Percentiles rank a stretch among this genome's conserved stretches.
phyloP scores from a whole-genome alignment of 2,329 filamentous ascomycete species.

The Chrysosporium keratinophilum region DNA sequence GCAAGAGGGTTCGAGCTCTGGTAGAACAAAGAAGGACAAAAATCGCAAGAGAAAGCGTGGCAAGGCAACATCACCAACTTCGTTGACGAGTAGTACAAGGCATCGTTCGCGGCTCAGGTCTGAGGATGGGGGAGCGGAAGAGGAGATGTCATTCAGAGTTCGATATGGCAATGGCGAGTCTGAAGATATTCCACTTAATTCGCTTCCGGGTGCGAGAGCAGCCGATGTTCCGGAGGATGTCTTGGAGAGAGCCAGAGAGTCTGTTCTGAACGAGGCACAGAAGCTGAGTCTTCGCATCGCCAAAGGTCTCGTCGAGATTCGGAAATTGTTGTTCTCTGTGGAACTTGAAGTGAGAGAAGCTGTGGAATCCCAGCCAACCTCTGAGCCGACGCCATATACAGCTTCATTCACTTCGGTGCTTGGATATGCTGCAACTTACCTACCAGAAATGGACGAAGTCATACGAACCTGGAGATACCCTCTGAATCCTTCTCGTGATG shows the following conservation, averaged over 20 bases:
- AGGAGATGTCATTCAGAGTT: constrained; percentile 44
- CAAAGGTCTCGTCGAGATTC: constrained; percentile 44
- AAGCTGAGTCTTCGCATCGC: constrained; percentile 47
- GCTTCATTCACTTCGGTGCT: constrained; percentile 35
- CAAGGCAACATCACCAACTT: constrained; percentile 38
- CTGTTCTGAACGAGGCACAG: constrained; percentile 44
- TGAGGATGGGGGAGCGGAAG: constrained; percentile 29
- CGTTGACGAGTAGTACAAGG: constrained; percentile 34
- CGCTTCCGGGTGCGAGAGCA: constrained; percentile 20
- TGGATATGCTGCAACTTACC: constrained; percentile 37
- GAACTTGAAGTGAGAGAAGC: constrained; percentile 27
- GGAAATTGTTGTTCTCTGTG: constrained; percentile 47
- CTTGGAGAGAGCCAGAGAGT: constrained; percentile 35
- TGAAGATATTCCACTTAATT: constrained; percentile 46
- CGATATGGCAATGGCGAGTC: constrained; percentile 51
- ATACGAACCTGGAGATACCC: constrained; percentile 50
- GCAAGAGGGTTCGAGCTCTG: constrained; percentile 21
- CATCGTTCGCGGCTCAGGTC: constrained; percentile 42
- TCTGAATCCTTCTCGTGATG: constrained; percentile 43
- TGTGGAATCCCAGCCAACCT: constrained; percentile 20
- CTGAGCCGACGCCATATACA: constrained; percentile 26
- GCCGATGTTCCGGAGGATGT: constrained; percentile 25
- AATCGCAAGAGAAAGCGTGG: constrained; percentile 50
- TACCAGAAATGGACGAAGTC: constrained; percentile 49
- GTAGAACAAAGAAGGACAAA: constrained; percentile 27